Evolutionary conservation across 2,329 filamentous ascomycete species (phyloP), one percentile per base, ranked within the genome.

Genomic region (Scopulariopsis brevicaulis): DNA sequence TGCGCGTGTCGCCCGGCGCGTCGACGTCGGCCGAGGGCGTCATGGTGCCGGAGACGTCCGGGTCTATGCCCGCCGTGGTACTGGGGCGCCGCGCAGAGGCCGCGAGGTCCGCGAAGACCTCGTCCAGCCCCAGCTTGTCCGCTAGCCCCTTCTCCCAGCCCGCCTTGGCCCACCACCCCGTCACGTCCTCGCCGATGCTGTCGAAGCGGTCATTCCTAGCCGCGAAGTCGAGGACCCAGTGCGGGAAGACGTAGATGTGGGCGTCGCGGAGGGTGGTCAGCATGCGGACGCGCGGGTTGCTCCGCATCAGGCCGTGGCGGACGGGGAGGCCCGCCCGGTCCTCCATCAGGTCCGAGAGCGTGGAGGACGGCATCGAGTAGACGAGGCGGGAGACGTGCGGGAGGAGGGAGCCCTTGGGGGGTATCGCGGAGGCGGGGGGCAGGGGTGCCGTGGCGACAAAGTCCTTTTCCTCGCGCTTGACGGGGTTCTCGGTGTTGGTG

Each of bases 91-190:
- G 35, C 15, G 25, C 48, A 18, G 28, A 43, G 28, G 32, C 50
- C n/a, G 32, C 48, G 20, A 57, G 46, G 5, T 53, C 52, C 12
- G 60, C 61, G 34, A 62, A 60, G 18, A 64, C 56, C 28, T 62
- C 58, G 48, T 63, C 60, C 10, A 64, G 60, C 1, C 85, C 82
- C 8, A 97, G 78, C 70, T 96, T 96, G 56, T 87, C 83, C 0
- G 82, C 83, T 3, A 96, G 76, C 0, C 90, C 89, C 3, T 81
- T 77, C 70, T 97, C 92, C 94, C 94, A 99, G 58, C 85, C 85
- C 1, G 93, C 85, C 70, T 97, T 97, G 37, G 92, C 90, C 91
- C 92, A 96, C 88, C 90, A 96, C 7, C 92, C 91, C 18, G 97
- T 77, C 6, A 96, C 84, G 66, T 97, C 93, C 69, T 97, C 93